Evolutionary conservation across 306 rosid species (phyloP), one percentile per base, ranked within the genome.

Genomic region (Acacia melanoxylon): DNA sequence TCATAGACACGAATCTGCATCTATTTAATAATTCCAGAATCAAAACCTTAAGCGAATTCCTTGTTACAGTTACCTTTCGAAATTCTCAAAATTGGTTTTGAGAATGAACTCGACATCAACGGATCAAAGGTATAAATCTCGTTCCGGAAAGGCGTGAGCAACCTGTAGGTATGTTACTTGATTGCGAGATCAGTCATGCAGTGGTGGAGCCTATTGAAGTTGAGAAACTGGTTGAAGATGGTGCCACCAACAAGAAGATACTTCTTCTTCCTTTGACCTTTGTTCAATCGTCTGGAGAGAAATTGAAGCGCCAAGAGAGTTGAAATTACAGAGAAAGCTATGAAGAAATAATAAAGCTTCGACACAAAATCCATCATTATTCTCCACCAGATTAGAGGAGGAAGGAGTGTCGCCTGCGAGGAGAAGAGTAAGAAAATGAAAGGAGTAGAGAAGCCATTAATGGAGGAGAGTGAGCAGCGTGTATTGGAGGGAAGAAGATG

Each of bases 141-240:
- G 67, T 65, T 83, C 65, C 97, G 82, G 68, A 84, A 85, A 74
- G 73, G 93, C 15, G 31, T 82, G 24, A 94, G 82, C 22, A 94
- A 81, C 81, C 97, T 88, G 85, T 92, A 94, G 25, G 97, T 94
- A 77, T 61, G 86, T 86, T 92, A 40, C 62, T 27, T 27, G 29
- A 27, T 86, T 91, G 98, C 97, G 44, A 89, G 94, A 58, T 89
- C 91, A 54, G 97, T 91, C 98, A 91, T 92, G 20, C 91, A 92
- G 74, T 94, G 87, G 46, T 92, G 97, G 78, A 91, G 49, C 67
- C 92, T 85, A 16, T 89, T 85, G 91, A 94, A 94, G 83, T 94
- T 89, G 52, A 82, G 78, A 37, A 92, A 65, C 79, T 90, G 98
- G 40, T 94, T 83, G 33, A 94, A 89, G 1, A 88, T 14, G 3